Conservation (phyloP, 495 filamentous ascomycete genomes). For the Hyaloscypha finlandica region DNA sequence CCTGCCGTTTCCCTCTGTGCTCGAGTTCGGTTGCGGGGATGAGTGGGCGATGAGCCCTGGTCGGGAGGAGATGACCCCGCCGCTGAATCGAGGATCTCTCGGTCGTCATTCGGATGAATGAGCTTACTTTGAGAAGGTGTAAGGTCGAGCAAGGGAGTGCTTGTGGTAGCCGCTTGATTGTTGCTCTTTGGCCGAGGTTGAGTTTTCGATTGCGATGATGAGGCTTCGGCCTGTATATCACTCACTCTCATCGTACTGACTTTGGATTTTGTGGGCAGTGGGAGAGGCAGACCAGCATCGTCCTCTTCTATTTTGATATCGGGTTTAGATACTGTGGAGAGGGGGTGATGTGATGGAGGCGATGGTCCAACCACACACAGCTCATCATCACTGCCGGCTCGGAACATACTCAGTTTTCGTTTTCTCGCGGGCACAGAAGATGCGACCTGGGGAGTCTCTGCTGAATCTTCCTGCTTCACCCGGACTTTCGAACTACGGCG, state of each 20-base stretch:
- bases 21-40: not conserved
- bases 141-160: conserved; percentile 23
- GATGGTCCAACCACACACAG: conserved; percentile 7
- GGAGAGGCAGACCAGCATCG: not conserved
- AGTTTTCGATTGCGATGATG: not conserved
- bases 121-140: conserved; percentile 11
- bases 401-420: conserved; percentile 19
- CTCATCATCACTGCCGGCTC: conserved; percentile 22
- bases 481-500: not conserved
- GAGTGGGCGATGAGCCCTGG: conserved; percentile 31
- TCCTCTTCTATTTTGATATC: conserved; percentile 19
- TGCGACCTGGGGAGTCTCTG: not conserved
- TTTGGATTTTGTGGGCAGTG: not conserved
- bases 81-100: conserved; percentile 18
- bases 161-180: not conserved
- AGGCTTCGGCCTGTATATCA: not conserved
- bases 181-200: not conserved
- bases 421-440: conserved; percentile 17
- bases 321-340: not conserved
- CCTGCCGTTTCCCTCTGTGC: conserved; percentile 3
- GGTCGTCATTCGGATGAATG: not conserved
- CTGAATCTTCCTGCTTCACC: conserved; percentile 14
- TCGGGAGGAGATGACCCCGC: conserved; percentile 21
- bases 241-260: not conserved
- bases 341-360: not conserved